phyloP scores from a whole-genome alignment of 495 filamentous ascomycete genomes.

The Daldinia concentrica region DNA sequence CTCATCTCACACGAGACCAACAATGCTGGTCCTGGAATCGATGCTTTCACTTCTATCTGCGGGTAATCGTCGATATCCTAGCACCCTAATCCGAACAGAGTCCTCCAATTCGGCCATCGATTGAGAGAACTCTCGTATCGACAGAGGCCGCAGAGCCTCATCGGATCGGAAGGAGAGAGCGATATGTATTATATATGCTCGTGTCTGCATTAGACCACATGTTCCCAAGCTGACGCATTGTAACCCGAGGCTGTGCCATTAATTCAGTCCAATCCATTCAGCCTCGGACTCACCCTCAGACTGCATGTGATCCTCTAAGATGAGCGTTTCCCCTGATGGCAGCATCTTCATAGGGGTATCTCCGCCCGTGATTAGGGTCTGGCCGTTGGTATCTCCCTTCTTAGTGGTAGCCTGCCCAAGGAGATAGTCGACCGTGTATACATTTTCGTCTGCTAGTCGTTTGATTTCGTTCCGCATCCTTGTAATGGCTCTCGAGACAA shows the following conservation, averaged over 20 bases:
- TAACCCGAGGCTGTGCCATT: conserved; percentile 17
- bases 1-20: conserved; percentile 9
- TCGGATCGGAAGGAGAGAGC: not conserved
- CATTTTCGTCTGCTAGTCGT: conserved; percentile 83
- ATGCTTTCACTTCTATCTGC: not conserved
- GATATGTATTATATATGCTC: conserved; percentile 1
- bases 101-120: not conserved
- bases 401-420: conserved; percentile 52
- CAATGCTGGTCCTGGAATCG: not conserved
- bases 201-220: not conserved
- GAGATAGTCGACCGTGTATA: conserved; percentile 86
- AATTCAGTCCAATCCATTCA: conserved; percentile 66
- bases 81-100: not conserved
- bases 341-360: conserved; percentile 39
- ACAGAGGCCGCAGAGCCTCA: not conserved
- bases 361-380: conserved; percentile 20
- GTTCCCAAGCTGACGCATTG: not conserved
- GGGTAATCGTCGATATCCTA: not conserved
- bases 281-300: conserved; percentile 51
- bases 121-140: not conserved
- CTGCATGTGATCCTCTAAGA: conserved; percentile 48
- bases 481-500: conserved; percentile 76
- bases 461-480: conserved; percentile 79
- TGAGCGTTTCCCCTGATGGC: conserved; percentile 34
- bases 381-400: conserved; percentile 23